These are phyloP conservation scores for Thamnidium elegans DNA, from an alignment of 192 early-diverging fungal genomes.

Conservation along the genomic window DNA sequence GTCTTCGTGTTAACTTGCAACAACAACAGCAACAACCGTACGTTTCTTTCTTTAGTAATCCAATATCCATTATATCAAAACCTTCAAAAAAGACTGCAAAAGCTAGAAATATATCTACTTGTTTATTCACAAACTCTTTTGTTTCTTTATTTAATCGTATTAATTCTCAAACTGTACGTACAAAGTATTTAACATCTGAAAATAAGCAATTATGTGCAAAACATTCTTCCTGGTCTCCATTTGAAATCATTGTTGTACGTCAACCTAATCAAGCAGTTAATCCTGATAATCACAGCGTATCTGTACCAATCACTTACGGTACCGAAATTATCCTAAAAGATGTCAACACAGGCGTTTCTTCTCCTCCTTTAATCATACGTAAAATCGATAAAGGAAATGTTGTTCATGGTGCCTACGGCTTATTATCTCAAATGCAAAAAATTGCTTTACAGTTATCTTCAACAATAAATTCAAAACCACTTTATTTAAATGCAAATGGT, in stretches of 20 bases:
- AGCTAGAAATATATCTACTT: slow-evolving; percentile 71
- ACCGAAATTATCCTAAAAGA: slow-evolving; percentile 71
- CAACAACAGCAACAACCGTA: slow-evolving; percentile 35
- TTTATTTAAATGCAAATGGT: slow-evolving; percentile 48
- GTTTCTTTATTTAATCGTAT: slow-evolving; percentile 89
- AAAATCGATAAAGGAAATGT: slow-evolving; percentile 77
- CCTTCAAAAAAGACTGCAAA: slow-evolving; percentile 90
- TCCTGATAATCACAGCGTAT: background rate
- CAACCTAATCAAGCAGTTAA: slow-evolving; percentile 2
- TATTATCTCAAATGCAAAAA: slow-evolving; percentile 86
- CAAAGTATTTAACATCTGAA: slow-evolving; percentile 76
- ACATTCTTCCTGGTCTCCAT: slow-evolving; percentile 61
- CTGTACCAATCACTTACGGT: slow-evolving; percentile 66
- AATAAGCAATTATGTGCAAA: slow-evolving; percentile 56
- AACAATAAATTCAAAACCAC: slow-evolving; percentile 25
- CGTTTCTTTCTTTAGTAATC: slow-evolving; percentile 64
- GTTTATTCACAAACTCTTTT: slow-evolving; percentile 70
- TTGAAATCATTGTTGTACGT: slow-evolving; percentile 49
- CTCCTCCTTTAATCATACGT: slow-evolving; percentile 70
- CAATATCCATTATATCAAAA: slow-evolving; percentile 88
- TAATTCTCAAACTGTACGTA: slow-evolving; percentile 87
- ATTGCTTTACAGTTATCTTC: slow-evolving; percentile 57
- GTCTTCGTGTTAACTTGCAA: slow-evolving; percentile 60
- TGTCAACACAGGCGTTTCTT: slow-evolving; percentile 56
- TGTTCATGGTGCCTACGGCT: slow-evolving; percentile 57